Evolutionary conservation across 176 grass and related monocot genomes (phyloP).

Genomic region (Thalia dealbata): DNA sequence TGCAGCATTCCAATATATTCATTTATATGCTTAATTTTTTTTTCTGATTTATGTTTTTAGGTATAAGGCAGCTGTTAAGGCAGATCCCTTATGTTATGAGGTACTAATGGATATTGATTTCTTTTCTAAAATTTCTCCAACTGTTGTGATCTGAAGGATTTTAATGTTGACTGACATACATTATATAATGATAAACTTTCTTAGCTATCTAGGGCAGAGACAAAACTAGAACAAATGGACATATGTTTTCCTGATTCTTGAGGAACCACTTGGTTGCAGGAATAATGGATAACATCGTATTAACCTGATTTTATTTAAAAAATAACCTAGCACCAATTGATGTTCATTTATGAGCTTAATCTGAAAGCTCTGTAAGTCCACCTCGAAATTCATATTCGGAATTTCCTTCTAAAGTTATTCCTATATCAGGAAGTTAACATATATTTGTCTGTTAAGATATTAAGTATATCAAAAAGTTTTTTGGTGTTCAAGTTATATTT

Average conservation of each 20-base stretch:
- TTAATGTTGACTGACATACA: neutral
- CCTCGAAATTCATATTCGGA: neutral
- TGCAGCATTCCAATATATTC: neutral
- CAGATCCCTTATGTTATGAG: constrained; percentile 93
- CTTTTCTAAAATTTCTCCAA: neutral
- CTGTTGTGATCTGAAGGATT: neutral
- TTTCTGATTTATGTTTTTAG: constrained; percentile 30
- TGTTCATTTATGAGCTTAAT: neutral
- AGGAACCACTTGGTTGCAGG: too few species aligned
- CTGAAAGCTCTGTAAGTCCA: neutral
- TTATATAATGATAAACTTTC: too few species aligned
- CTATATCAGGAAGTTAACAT: neutral
- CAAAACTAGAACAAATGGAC: neutral
- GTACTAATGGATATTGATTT: constrained; percentile 32
- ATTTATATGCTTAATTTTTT: constrained; percentile 8
- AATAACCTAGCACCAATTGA: neutral
- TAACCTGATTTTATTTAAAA: neutral
- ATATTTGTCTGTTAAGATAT: neutral
- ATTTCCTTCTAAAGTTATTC: neutral
- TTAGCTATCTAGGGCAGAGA: neutral
- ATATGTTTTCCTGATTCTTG: neutral
- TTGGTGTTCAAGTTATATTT: neutral
- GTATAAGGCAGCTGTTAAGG: constrained; percentile 94
- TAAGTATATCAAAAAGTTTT: neutral
- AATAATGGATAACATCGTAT: neutral